phyloP scores from a whole-genome alignment of 805 yeast species.

The Nakazawaea populi region DNA sequence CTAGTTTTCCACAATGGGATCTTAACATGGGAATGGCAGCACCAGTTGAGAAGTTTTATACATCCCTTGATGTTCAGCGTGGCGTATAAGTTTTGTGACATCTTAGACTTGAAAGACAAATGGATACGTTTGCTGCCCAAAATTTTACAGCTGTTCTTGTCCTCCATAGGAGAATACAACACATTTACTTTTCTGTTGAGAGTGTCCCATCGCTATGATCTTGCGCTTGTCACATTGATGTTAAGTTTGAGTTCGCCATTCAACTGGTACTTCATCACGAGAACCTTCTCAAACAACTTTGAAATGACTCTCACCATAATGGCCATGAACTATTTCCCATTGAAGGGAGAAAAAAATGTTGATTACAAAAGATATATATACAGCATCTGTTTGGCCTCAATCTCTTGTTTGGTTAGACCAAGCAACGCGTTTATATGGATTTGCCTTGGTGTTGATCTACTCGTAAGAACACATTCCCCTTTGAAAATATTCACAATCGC shows the following conservation, averaged over 20 bases:
- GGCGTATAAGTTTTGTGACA: constrained; percentile 30
- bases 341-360: constrained; percentile 2
- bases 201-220: constrained; percentile 22
- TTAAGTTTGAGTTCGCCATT: constrained; percentile 62
- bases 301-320: constrained; percentile 68
- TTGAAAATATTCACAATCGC: constrained; percentile 8
- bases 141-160: constrained; percentile 59
- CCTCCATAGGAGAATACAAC: constrained; percentile 66
- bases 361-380: constrained; percentile 18
- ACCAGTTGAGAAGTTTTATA: constrained; percentile 66
- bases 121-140: constrained; percentile 52
- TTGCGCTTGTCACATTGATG: constrained; percentile 37
- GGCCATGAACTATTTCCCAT: constrained; percentile 68
- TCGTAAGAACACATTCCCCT: constrained; percentile 11
- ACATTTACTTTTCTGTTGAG: constrained; percentile 37
- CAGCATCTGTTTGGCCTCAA: constrained; percentile 47
- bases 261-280: constrained; percentile 74
- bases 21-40: constrained; percentile 92
- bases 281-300: constrained; percentile 82
- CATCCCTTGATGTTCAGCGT: constrained; percentile 71
- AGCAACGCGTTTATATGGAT: constrained; percentile 79
- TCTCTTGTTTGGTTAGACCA: constrained; percentile 74
- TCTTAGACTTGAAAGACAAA: constrained; percentile 29
- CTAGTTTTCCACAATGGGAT: constrained; percentile 75
- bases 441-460: constrained; percentile 40